These are phyloP conservation scores for Pyrus pyrifolia DNA, from an alignment of 306 rosid species.

Conservation along the genomic window DNA sequence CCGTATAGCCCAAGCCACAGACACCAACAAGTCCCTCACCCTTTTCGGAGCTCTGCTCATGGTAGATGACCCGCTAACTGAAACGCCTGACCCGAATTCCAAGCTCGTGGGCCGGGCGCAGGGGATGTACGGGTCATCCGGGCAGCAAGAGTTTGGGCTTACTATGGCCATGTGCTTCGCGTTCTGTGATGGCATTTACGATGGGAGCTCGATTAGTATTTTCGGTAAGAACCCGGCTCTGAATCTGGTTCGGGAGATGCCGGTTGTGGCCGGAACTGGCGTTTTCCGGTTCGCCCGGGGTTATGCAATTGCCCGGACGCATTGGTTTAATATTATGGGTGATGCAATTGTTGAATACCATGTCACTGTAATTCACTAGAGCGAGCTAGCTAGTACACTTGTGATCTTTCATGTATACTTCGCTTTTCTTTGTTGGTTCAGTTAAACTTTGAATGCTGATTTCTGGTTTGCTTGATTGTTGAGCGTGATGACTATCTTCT, in stretches of 20 bases:
- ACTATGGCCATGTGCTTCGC: conserved; percentile 56
- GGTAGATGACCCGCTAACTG: conserved; percentile 72
- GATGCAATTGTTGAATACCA: conserved; percentile 81
- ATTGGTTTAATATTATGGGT: conserved; percentile 40
- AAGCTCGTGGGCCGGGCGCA: conserved; percentile 72
- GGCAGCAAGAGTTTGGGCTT: conserved; percentile 53
- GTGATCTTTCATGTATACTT: background rate
- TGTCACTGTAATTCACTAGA: conserved; percentile 61
- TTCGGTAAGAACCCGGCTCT: conserved; percentile 50
- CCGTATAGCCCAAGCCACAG: conserved; percentile 43
- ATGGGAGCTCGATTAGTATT: conserved; percentile 57
- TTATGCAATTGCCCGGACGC: conserved; percentile 52
- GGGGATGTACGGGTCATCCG: conserved; percentile 57
- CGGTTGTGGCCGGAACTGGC: conserved; percentile 76
- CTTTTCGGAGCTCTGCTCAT: conserved; percentile 50
- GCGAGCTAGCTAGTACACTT: background rate
- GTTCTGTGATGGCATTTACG: conserved; percentile 48
- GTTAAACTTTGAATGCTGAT: background rate
- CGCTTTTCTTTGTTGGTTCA: background rate
- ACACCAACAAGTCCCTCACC: conserved; percentile 30
- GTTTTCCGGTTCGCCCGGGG: conserved; percentile 72
- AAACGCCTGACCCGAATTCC: conserved; percentile 60
- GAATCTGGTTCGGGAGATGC: conserved; percentile 56
- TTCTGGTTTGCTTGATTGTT: background rate
- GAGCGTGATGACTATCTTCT: background rate